phyloP scores from a whole-genome alignment of 2,329 filamentous ascomycete genomes.

The Cadophora gregata region DNA sequence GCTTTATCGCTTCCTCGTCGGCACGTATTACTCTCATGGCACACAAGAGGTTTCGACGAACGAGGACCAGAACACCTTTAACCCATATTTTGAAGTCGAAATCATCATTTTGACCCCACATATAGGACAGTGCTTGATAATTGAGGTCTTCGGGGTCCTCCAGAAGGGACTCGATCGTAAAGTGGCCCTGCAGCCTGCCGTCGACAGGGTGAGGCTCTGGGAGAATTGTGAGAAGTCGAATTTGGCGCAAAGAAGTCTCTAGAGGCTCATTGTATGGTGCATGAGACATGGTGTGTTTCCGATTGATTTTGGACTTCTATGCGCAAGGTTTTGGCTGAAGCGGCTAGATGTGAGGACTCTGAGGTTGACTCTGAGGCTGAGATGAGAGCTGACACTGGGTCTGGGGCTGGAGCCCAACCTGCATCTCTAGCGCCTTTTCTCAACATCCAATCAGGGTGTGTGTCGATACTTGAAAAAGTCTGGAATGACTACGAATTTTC shows the following conservation, averaged over 20 bases:
- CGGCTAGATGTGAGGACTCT: not conserved
- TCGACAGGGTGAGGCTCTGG: slow-evolving; percentile 4
- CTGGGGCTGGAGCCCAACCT: not conserved
- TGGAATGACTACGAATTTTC: too few relatives aligned
- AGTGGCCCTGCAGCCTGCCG: not conserved
- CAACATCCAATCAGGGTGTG: not conserved
- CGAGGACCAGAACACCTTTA: not conserved
- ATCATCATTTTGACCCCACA: not conserved
- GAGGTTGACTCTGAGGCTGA: not conserved
- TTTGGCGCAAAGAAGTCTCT: not conserved
- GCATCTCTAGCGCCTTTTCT: not conserved
- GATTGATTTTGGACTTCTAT: not conserved
- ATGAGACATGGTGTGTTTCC: not conserved
- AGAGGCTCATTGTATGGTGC: not conserved
- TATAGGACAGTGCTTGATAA: not conserved
- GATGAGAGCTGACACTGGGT: not conserved
- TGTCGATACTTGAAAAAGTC: too few relatives aligned
- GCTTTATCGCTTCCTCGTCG: not conserved
- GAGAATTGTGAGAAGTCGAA: not conserved
- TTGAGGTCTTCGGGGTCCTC: not conserved
- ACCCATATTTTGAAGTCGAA: not conserved
- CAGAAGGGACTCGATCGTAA: not conserved
- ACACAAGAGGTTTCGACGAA: not conserved
- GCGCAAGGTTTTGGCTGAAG: not conserved
- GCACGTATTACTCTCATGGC: not conserved